Evolutionary conservation across 208 protist genomes (phyloP).

Genomic region (Leishmania arabica): DNA sequence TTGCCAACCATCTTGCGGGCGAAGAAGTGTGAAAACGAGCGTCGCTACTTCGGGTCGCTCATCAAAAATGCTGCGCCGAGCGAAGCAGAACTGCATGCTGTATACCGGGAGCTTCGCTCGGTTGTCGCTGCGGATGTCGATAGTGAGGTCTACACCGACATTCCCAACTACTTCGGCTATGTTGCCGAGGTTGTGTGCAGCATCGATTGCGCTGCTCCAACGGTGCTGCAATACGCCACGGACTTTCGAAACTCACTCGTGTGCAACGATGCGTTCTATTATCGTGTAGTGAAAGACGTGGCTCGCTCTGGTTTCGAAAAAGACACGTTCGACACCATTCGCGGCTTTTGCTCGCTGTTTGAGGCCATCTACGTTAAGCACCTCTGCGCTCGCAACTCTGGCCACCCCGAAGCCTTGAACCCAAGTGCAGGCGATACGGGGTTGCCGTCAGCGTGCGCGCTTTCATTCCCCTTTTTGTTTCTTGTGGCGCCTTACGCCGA

Average conservation of each 20-base stretch:
- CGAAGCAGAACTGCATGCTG: constrained; percentile 27
- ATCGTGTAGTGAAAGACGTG: constrained; percentile 57
- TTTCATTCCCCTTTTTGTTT: constrained; percentile 80
- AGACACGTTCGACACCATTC: constrained; percentile 48
- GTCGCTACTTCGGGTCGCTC: constrained; percentile 65
- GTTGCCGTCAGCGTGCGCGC: constrained; percentile 17
- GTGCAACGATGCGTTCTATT: constrained; percentile 71
- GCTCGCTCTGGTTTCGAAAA: constrained; percentile 51
- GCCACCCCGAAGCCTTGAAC: constrained; percentile 11
- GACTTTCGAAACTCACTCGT: constrained; percentile 24
- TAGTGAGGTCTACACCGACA: constrained; percentile 74
- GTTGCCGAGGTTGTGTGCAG: constrained; percentile 68
- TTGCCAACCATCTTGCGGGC: constrained; percentile 46
- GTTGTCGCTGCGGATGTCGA: constrained; percentile 45
- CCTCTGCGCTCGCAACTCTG: constrained; percentile 14
- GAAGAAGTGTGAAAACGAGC: constrained; percentile 60
- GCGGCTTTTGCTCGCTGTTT: constrained; percentile 69
- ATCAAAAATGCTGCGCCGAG: constrained; percentile 17
- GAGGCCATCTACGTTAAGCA: constrained; percentile 67
- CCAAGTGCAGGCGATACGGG: not conserved
- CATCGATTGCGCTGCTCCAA: constrained; percentile 36
- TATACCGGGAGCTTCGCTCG: constrained; percentile 46
- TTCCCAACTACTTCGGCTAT: constrained; percentile 81
- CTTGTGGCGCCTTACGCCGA: constrained; percentile 70
- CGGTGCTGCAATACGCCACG: constrained; percentile 17